Conservation (phyloP, 148 eudicot genomes). For the Fagopyrum homotropicum region DNA sequence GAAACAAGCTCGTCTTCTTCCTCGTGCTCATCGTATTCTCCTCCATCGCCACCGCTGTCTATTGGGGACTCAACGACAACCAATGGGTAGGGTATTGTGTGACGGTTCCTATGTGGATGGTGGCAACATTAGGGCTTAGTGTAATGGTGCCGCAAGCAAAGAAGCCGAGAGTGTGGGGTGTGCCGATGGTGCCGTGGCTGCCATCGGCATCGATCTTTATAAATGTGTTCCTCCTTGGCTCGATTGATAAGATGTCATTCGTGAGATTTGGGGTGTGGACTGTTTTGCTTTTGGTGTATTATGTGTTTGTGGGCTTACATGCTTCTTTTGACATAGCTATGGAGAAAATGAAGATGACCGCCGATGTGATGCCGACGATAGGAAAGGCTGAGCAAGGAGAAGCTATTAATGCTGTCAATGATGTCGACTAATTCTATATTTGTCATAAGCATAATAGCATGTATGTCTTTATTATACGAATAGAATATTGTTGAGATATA, state of each 20-base stretch:
- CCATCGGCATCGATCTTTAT: conserved; percentile 47
- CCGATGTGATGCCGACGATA: background rate
- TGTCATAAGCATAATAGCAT: too few relatives aligned
- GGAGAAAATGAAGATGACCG: background rate
- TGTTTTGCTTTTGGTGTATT: conserved; percentile 3
- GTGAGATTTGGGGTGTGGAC: conserved; percentile 26
- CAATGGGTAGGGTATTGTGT: conserved; percentile 39
- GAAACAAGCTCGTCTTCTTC: conserved; percentile 41
- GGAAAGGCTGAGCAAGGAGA: background rate
- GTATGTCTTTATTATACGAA: too few relatives aligned
- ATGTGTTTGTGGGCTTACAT: conserved; percentile 13
- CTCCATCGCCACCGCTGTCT: conserved; percentile 27
- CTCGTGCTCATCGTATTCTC: conserved; percentile 31
- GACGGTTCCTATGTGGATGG: conserved; percentile 37
- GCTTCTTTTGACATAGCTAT: conserved; percentile 10
- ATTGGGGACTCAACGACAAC: conserved; percentile 32
- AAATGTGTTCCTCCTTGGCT: conserved; percentile 47
- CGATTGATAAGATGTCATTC: conserved; percentile 40
- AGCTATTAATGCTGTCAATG: background rate
- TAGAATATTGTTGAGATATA: too few relatives aligned
- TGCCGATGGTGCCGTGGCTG: conserved; percentile 61
- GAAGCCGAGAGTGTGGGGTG: conserved; percentile 48
- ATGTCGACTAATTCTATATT: too few relatives aligned
- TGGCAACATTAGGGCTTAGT: conserved; percentile 30
- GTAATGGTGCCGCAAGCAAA: conserved; percentile 37